phyloP scores from a whole-genome alignment of 2,329 filamentous ascomycete species.

The Penicillium brasilianum region DNA sequence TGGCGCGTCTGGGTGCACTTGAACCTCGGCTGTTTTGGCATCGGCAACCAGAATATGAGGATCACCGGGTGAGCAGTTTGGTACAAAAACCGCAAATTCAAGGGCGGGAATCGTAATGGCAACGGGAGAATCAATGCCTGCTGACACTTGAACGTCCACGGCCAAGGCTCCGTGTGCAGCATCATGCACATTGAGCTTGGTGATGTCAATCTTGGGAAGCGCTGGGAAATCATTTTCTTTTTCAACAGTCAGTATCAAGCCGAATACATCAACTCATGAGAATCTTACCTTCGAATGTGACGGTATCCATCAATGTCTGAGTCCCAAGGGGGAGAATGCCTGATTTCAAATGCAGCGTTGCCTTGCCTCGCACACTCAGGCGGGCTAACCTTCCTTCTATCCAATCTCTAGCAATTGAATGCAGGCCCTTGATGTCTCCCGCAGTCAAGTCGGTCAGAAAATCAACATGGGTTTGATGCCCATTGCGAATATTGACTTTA shows the following conservation, averaged over 20 bases:
- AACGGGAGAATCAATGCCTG: conserved; percentile 79
- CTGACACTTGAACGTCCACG: conserved; percentile 74
- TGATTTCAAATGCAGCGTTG: conserved; percentile 74
- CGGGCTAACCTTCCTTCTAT: conserved; percentile 75
- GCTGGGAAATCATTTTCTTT: conserved; percentile 68
- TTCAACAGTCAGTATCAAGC: neutral
- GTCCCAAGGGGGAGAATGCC: conserved; percentile 80
- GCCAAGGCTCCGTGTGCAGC: conserved; percentile 70
- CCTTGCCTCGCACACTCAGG: conserved; percentile 74
- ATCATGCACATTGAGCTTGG: conserved; percentile 79
- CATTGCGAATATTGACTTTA: conserved; percentile 76
- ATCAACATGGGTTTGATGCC: conserved; percentile 76
- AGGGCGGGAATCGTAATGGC: conserved; percentile 77
- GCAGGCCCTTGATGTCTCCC: conserved; percentile 76
- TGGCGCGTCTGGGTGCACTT: conserved; percentile 70
- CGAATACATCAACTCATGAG: conserved; percentile 55
- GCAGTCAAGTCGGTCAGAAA: conserved; percentile 77
- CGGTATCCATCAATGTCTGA: conserved; percentile 73
- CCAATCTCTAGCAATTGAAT: conserved; percentile 85
- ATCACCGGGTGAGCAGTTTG: conserved; percentile 74
- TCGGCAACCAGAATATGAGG: conserved; percentile 79
- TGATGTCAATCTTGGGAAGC: conserved; percentile 82
- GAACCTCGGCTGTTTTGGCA: conserved; percentile 69
- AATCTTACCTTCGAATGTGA: conserved; percentile 80
- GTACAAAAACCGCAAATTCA: conserved; percentile 81